Conservation (phyloP, 306 rosid genomes). For the Fagus sylvatica region DNA sequence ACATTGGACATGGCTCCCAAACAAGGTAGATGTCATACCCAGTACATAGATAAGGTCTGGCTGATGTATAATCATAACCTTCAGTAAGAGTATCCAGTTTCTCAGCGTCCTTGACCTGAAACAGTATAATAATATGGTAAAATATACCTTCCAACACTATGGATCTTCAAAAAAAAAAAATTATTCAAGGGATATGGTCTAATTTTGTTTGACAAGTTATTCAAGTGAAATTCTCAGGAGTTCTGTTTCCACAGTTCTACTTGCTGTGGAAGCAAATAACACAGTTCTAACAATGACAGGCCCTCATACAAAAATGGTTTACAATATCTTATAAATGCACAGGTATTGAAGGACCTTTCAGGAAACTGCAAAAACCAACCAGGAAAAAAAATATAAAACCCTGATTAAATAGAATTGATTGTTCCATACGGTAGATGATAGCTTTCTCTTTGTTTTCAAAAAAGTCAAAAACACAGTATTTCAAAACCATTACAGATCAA, state of each 20-base stretch:
- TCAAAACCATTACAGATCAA: background rate
- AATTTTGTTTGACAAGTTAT: background rate
- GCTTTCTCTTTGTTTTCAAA: background rate
- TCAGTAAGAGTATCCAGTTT: constrained; percentile 34
- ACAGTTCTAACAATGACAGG: background rate
- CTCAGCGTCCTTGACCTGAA: constrained; percentile 57
- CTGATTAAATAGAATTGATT: background rate
- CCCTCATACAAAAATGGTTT: background rate
- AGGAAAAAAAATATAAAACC: background rate
- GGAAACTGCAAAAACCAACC: background rate
- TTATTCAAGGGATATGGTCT: background rate
- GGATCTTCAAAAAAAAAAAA: constrained; percentile 4
- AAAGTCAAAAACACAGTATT: background rate
- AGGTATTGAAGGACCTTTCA: background rate
- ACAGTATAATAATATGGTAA: constrained; percentile 16
- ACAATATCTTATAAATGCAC: background rate
- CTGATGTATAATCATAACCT: constrained; percentile 30
- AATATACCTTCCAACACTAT: constrained; percentile 2
- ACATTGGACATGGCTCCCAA: constrained; percentile 98
- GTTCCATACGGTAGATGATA: background rate
- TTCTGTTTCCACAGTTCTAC: background rate
- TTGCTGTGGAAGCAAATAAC: background rate
- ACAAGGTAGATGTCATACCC: constrained; percentile 91
- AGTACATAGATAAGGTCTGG: constrained; percentile 81
- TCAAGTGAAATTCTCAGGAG: background rate